Base-by-base conservation (phyloP, 768 basidiomycete genomes). In the Termitomyces sp. region DNA sequence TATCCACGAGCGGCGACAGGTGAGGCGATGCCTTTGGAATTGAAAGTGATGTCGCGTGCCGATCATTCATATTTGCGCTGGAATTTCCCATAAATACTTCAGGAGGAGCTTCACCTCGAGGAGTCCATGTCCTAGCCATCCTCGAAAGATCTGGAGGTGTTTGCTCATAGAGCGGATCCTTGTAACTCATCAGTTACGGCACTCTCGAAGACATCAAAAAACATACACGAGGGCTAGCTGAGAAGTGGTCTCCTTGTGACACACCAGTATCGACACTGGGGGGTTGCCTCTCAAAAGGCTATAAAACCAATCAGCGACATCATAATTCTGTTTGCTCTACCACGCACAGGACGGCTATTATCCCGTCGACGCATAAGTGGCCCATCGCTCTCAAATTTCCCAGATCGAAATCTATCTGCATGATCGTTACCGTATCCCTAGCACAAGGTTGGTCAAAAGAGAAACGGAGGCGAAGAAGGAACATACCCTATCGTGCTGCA, bases 11-110 rank as follows among this genome's bases (percentile, higher is more conserved):
- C 18, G 66, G 64, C 23, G 71, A 69, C 16, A 64, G 47, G n/a
- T 61, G 60, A 5, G 74, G 70, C 2, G 69, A 66, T 49, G 72
- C 69, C 55, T 70, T 66, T 10, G 70, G 65, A 33, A 67, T 60
- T 3, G 70, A 72, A 30, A 72, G 70, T 20, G 70, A 67, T 1
- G 71, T 70, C 13, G 67, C 51, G 13, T 48, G 59, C 18, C 57
- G 65, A 53, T 63, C 48, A 36, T 63, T 65, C 26, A 51, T 55
- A 28, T 46, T 56, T n/a, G 50, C 18, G 41, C 50, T 49, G 36
- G 48, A 35, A 36, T 48, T 63, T n/a, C 28, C 40, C 38, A 51
- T 56, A 55, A 59, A 50, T 2, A 50, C 33, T 28, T 63, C 60
- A 14, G 63, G 57, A 36, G 67, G 68, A 16, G 69, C 55, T n/a